Base-by-base conservation (phyloP, 1,284 basidiomycete species). In the Sutorius eximius region DNA sequence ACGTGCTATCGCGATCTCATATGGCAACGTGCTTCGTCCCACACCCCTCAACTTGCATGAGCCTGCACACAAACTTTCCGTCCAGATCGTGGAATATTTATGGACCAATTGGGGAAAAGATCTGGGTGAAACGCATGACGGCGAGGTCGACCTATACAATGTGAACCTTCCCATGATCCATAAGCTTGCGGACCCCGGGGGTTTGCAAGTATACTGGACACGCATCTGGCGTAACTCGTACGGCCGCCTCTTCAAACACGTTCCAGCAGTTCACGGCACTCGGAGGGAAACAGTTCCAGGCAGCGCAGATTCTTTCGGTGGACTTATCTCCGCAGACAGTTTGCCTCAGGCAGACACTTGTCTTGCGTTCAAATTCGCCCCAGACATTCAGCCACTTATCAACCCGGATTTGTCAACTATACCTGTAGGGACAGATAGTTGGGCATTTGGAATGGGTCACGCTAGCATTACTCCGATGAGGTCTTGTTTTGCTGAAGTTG, bases 31-130 rank as follows among this genome's bases (percentile, higher is more conserved):
- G 54, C 70, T 80, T 40, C 80, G 84, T 59, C 90, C 91, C 5
- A 87, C 87, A 12, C 86, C 91, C 1, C 60, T 70, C 4, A 62
- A 74, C 10, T 78, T 82, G 43, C 75, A 83, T 60, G 78, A 85
- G 33, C 87, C 89, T 13, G 92, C 93, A 1, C 84, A 93, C 65
- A 70, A 73, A 11, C 77, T 93, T 24, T 79, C 86, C 9, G 75
- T 80, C 44, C 77, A 81, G 20, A 88, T 97, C 61, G 82, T 93
- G 61, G 71, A 78, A 45, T 74, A 86, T 56, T 78, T 97, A 15
- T 93, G 86, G 84, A 69, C 82, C 16, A 84, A 92, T 67, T 96
- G 92, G 93, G 93, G 89, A 16, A 72, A 75, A 55, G 87, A 89
- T 64, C 71, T 74, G 3, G 76, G 71, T 33, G 83, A 85, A n/a